Evolutionary conservation across 805 yeast genomes (phyloP), one percentile per base, ranked within the genome.

Genomic region (Suhomyces sp.): DNA sequence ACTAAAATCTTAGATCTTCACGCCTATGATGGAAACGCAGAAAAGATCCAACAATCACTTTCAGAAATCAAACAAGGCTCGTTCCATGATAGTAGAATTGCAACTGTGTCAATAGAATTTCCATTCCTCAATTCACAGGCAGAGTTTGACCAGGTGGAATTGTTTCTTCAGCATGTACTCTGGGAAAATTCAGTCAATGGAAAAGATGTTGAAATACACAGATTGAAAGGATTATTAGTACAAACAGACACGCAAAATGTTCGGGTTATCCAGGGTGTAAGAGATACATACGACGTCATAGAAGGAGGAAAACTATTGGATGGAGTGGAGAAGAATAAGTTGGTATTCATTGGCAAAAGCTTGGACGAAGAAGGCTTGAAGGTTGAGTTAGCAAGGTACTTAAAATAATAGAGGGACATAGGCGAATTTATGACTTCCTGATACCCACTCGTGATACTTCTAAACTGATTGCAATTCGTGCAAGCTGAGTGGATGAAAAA

Each of bases 241-340:
- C 34, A 38, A 19, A 48, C 56, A n/a, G 52, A 58, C 6, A 56
- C 53, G 2, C 47, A 56, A 4, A 54, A 50, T 7, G 78, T 72
- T 15, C 71, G 75, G 44, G 84, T 88, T 6, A 62, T 93, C 8
- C 98, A 93, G 56, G 98, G 95, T 9, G 98, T 93, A 0, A 70
- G 98, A 40, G 93, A 88, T 36, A 88, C 95, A 0, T 93, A 88
- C 58, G 98, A 93, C 43, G 67, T 87, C 3, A 70, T 81, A 4
- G 79, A 75, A 10, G 65, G 65, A 5, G 65, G 64, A 2, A 33
- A 41, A 12, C 48, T 55, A 28, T 65, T 70, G 4, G 65, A 62
- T 11, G 71, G 63, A 0, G 54, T 66, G 2, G 50, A 47, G 0
- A 39, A 56, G 19, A 78, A 82, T 39, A 85, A 82, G 57, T 44